Percentiles rank a stretch among this genome's conserved stretches.
Evolutionary conservation across 176 grass and related monocot genomes (phyloP).

Genomic region (Musa beccarii): DNA sequence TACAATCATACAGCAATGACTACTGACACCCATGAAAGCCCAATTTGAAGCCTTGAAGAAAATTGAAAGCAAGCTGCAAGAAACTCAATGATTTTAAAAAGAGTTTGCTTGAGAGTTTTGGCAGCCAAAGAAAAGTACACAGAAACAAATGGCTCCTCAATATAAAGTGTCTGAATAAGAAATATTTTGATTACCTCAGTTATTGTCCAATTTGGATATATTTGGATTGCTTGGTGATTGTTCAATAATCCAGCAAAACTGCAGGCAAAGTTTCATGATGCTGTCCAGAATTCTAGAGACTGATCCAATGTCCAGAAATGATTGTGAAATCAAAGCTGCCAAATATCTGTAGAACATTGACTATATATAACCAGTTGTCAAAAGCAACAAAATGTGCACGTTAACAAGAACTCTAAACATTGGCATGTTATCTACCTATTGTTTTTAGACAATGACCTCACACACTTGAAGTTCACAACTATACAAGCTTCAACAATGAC

Average conservation of each 20-base stretch:
- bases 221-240: conserved; percentile 46
- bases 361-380: background rate
- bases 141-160: background rate
- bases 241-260: conserved; percentile 93
- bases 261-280: conserved; percentile 96
- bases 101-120: too few relatives aligned
- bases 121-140: background rate
- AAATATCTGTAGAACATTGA: conserved; percentile 46
- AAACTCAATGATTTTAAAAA: too few relatives aligned
- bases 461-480: background rate
- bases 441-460: background rate
- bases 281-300: conserved; percentile 90
- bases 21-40: too few relatives aligned
- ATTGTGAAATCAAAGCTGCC: conserved; percentile 84
- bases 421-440: background rate
- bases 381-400: background rate
- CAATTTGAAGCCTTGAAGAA: too few relatives aligned
- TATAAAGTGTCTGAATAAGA: background rate
- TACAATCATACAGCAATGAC: too few relatives aligned
- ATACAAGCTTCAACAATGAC: background rate
- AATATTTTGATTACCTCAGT: conserved; percentile 50
- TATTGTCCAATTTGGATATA: conserved; percentile 71
- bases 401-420: background rate
- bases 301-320: conserved; percentile 95
- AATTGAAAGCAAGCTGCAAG: too few relatives aligned